Evolutionary conservation across 2,329 filamentous ascomycete species (phyloP).

Genomic region (Pseudogymnoascus sp.): DNA sequence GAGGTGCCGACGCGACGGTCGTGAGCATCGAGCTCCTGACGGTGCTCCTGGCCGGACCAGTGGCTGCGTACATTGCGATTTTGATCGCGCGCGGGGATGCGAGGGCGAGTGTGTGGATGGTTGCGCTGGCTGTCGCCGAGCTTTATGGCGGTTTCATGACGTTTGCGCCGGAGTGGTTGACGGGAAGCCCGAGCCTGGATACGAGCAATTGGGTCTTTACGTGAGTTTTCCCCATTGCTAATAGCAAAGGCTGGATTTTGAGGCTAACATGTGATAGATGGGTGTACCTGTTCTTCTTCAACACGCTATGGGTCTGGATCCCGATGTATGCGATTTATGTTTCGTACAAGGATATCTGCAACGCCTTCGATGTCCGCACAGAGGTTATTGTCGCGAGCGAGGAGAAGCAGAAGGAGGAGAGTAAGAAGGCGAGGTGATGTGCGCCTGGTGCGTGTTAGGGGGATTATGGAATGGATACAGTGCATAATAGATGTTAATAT

Average conservation of each 20-base stretch:
- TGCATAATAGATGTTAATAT: not conserved
- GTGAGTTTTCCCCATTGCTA: constrained; percentile 11
- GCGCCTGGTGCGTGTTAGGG: not conserved
- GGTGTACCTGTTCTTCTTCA: constrained; percentile 64
- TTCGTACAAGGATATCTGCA: constrained; percentile 46
- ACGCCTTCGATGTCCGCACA: constrained; percentile 42
- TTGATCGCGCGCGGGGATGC: constrained; percentile 49
- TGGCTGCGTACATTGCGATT: constrained; percentile 54
- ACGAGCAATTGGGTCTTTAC: constrained; percentile 61
- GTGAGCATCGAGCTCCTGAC: constrained; percentile 60
- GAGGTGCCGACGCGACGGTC: constrained; percentile 53
- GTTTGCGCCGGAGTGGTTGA: constrained; percentile 63
- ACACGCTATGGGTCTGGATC: constrained; percentile 59
- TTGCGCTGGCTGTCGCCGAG: constrained; percentile 58
- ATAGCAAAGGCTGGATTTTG: not conserved
- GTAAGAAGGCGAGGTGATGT: constrained; percentile 19
- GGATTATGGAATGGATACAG: not conserved
- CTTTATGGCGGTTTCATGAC: constrained; percentile 66
- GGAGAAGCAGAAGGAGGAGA: constrained; percentile 25
- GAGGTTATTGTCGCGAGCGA: constrained; percentile 20
- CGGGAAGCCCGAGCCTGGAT: constrained; percentile 54
- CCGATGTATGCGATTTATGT: constrained; percentile 54
- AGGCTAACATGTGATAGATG: constrained; percentile 30
- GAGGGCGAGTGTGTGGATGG: constrained; percentile 54
- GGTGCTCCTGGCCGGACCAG: constrained; percentile 53